These are phyloP conservation scores for Yarrowia keelungensis DNA, from an alignment of 805 yeast genomes.

Conservation along the genomic window DNA sequence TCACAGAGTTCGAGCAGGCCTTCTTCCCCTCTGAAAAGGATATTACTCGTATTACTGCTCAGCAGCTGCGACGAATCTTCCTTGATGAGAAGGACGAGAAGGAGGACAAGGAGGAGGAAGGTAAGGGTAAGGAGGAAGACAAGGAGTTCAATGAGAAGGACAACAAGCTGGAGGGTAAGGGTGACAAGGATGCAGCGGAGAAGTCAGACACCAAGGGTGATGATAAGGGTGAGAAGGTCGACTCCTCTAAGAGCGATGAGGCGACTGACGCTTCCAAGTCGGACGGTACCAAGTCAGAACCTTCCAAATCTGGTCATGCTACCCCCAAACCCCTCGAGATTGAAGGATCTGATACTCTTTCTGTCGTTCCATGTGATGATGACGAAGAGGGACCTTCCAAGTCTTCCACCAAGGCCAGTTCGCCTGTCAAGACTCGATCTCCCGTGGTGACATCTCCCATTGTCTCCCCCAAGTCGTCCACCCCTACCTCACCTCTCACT, in stretches of 20 bases:
- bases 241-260: not conserved
- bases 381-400: not conserved
- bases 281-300: not conserved
- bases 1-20: slow-evolving; percentile 75
- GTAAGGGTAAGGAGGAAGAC: slow-evolving; percentile 40
- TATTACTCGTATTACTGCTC: slow-evolving; percentile 86
- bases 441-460: slow-evolving; percentile 7
- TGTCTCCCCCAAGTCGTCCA: slow-evolving; percentile 2
- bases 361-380: slow-evolving; percentile 7
- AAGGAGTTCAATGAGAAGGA: slow-evolving; percentile 40
- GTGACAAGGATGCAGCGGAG: not conserved
- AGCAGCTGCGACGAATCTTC: slow-evolving; percentile 79
- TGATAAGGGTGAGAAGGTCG: not conserved
- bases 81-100: slow-evolving; percentile 55
- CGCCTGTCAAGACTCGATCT: slow-evolving; percentile 3
- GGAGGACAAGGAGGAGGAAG: slow-evolving; percentile 42
- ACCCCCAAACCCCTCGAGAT: slow-evolving; percentile 1
- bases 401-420: slow-evolving; percentile 6
- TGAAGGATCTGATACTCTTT: slow-evolving; percentile 13
- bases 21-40: slow-evolving; percentile 93
- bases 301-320: not conserved
- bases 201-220: not conserved
- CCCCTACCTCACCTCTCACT: slow-evolving; percentile 7
- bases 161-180: not conserved
- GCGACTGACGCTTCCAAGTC: not conserved